A percentile compares a stretch with the other conserved stretches of the same genome.
phyloP scores from a whole-genome alignment of 257 asterid genomes.

The Lycium ferocissimum region DNA sequence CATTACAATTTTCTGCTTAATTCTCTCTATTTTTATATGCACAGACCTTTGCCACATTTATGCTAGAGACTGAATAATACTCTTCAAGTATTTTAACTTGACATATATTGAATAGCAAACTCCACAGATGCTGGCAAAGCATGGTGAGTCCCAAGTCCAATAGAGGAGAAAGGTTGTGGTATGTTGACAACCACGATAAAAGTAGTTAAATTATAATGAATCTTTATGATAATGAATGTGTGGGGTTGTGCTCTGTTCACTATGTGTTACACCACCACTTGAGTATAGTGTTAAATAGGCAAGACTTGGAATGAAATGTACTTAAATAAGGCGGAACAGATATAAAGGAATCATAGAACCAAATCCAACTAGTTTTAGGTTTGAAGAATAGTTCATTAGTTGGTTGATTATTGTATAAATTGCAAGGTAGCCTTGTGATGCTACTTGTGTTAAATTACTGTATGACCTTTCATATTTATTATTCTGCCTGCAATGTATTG shows the following conservation, averaged over 20 bases:
- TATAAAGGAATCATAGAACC: background rate
- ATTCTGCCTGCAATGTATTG: background rate
- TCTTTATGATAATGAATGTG: background rate
- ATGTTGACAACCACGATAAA: background rate
- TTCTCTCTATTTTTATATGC: background rate
- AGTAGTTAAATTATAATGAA: background rate
- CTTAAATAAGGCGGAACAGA: slow-evolving; percentile 17
- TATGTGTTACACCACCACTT: background rate
- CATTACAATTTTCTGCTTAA: background rate
- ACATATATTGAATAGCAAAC: background rate
- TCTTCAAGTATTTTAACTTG: background rate
- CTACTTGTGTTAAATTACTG: slow-evolving; percentile 6
- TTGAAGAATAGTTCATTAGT: background rate
- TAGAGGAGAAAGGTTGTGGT: background rate
- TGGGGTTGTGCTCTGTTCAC: background rate
- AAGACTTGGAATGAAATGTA: background rate
- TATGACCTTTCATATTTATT: background rate
- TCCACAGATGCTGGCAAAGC: background rate
- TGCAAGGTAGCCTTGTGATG: slow-evolving; percentile 1
- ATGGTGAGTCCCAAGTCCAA: background rate
- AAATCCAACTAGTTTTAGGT: background rate
- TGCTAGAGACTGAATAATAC: background rate
- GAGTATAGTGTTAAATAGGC: background rate
- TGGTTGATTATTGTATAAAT: background rate
- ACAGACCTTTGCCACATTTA: background rate